Base-by-base conservation (phyloP, 2,329 filamentous ascomycete species). In the Xylariaceae sp. region DNA sequence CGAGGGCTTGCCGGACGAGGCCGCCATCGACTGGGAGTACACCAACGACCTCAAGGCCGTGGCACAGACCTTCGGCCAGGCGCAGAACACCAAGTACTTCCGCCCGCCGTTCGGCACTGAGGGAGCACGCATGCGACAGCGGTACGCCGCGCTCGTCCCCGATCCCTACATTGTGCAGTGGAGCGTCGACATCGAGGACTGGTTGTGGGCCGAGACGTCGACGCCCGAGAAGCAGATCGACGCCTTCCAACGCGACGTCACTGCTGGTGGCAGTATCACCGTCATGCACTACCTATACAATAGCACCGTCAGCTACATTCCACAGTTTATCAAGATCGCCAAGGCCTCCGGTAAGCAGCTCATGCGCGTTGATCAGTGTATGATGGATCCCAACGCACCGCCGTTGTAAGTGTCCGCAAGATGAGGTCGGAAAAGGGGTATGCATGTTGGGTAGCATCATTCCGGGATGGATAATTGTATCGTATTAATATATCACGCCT, bases 181-280 rank as follows among this genome's bases (percentile, higher is more conserved):
- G 87, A 86, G 81, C 66, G 83, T 90, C 40, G 87, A 90, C 66
- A 83, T 89, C 28, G 85, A 90, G 75, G 87, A 90, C 69, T 90
- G 86, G 85, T 67, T 87, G 21, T 90, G 86, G 85, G 87, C 85
- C 1, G 74, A 81, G 68, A 81, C 78, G 0, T 67, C 74, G 39
- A 89, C 86, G 3, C 87, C 87, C 1, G 83, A 88, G 75, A 85
- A 86, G 66, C 87, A 90, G 73, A 74, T 88, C 12, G 83, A 84
- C 3, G 84, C 86, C 11, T 90, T 90, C 73, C 79, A 83, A 68
- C 78, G 82, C 3, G 85, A 88, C 67, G 79, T 90, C 2, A 76
- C 77, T 21, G 83, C 81, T 65, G 87, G 87, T 1, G 87, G 87
- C 1, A 79, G 79, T 63, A 73, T 90, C 46, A 85, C 87, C 0